Conservation (phyloP, 2,329 filamentous ascomycete genomes). For the Taxawa tesnikishii region DNA sequence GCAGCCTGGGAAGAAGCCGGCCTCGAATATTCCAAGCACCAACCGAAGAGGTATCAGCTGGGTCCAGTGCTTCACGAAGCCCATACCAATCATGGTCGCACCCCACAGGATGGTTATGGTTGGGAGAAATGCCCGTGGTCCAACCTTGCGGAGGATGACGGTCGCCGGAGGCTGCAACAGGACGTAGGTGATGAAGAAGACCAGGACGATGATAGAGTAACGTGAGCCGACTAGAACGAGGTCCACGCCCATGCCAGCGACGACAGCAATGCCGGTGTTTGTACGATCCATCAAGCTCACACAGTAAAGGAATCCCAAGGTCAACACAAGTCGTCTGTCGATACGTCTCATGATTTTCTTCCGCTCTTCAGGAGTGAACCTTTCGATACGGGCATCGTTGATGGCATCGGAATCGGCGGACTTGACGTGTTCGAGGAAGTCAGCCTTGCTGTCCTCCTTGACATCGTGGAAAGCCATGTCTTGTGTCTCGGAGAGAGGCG, state of each 20-base stretch:
- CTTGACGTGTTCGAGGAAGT: slow-evolving; percentile 2
- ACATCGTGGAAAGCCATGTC: not conserved
- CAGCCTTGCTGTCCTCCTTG: slow-evolving; percentile 2
- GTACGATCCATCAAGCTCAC: slow-evolving; percentile 20
- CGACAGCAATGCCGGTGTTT: slow-evolving; percentile 20
- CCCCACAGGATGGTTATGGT: slow-evolving; percentile 44
- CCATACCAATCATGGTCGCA: slow-evolving; percentile 47
- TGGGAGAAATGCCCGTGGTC: slow-evolving; percentile 26
- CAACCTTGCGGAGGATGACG: slow-evolving; percentile 53
- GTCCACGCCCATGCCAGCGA: slow-evolving; percentile 22
- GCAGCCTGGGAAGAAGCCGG: slow-evolving; percentile 52
- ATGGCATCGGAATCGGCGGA: slow-evolving; percentile 7
- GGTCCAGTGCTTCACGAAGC: slow-evolving; percentile 43
- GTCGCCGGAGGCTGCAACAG: slow-evolving; percentile 62
- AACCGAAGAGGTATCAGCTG: slow-evolving; percentile 44
- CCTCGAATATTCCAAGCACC: slow-evolving; percentile 50
- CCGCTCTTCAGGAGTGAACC: slow-evolving; percentile 49
- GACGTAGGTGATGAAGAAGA: slow-evolving; percentile 59
- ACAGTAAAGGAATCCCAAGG: slow-evolving; percentile 28
- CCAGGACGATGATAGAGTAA: slow-evolving; percentile 32
- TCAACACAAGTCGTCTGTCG: slow-evolving; percentile 43
- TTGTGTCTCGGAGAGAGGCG: slow-evolving; percentile 1
- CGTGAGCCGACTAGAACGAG: slow-evolving; percentile 17
- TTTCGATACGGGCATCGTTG: slow-evolving; percentile 17
- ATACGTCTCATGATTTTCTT: slow-evolving; percentile 56